Conservation (phyloP, 106 monocot species). For the Vanilla planifolia region DNA sequence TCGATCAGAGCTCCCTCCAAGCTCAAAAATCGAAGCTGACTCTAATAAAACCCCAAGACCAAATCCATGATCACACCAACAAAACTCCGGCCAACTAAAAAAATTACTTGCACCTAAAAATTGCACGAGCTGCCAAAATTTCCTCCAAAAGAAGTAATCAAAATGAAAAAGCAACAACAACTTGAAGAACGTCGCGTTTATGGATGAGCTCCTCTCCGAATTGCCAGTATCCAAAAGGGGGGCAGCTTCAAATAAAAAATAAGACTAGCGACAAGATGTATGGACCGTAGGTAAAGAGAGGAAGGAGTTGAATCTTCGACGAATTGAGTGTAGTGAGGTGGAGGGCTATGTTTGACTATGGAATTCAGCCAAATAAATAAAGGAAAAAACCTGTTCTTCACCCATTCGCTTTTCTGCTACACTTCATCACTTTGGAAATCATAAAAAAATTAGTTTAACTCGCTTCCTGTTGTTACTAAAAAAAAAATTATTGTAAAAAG, state of each 20-base stretch:
- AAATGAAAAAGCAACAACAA: neutral
- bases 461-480: neutral
- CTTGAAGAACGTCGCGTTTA: neutral
- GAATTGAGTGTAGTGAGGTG: neutral
- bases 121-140: neutral
- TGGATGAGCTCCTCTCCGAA: neutral
- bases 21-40: neutral
- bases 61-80: neutral
- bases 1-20: conserved; percentile 1
- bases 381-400: no score
- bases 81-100: neutral
- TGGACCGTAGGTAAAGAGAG: neutral
- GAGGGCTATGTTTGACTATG: no score
- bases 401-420: neutral
- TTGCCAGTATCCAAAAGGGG: neutral
- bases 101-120: neutral
- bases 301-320: neutral
- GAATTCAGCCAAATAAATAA: conserved; percentile 7
- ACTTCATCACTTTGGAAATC: neutral
- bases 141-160: neutral
- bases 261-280: neutral
- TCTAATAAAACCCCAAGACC: neutral
- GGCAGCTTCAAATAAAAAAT: neutral
- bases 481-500: neutral
- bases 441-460: neutral